Conservation (phyloP, 1,139 yeast genomes). For the Pichia kudriavzevii region DNA sequence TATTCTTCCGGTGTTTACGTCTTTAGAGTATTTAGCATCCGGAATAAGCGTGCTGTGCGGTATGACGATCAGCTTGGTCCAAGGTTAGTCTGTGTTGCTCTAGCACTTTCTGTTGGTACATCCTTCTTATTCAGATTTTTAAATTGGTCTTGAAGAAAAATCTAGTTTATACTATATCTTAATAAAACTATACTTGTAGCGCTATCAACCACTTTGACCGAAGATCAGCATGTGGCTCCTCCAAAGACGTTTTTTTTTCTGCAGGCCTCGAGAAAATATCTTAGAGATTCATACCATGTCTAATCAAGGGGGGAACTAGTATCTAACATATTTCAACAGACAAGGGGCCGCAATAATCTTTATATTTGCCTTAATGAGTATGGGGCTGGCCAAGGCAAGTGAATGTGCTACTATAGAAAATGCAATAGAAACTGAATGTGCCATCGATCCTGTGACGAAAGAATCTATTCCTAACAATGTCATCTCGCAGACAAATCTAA, state of each 20-base stretch:
- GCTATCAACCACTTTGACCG: too few species aligned
- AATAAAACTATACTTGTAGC: too few species aligned
- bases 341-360: too few species aligned
- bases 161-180: too few species aligned
- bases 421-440: constrained; percentile 1
- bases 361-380: too few species aligned
- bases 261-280: not conserved
- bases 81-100: constrained; percentile 64
- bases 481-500: too few species aligned
- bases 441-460: not conserved
- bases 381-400: not conserved
- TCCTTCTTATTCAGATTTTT: constrained; percentile 54
- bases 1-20: constrained; percentile 74
- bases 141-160: constrained; percentile 6
- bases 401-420: not conserved
- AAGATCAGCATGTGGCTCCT: too few species aligned
- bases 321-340: too few species aligned
- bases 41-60: constrained; percentile 72
- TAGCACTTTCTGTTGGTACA: constrained; percentile 64
- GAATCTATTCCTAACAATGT: too few species aligned
- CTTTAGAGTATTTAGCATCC: constrained; percentile 76
- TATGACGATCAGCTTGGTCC: constrained; percentile 91
- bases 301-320: too few species aligned
- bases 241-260: constrained; percentile 1
- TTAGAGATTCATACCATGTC: too few species aligned